phyloP scores from a whole-genome alignment of 2,329 filamentous ascomycete genomes.

The Alternaria consortialis region DNA sequence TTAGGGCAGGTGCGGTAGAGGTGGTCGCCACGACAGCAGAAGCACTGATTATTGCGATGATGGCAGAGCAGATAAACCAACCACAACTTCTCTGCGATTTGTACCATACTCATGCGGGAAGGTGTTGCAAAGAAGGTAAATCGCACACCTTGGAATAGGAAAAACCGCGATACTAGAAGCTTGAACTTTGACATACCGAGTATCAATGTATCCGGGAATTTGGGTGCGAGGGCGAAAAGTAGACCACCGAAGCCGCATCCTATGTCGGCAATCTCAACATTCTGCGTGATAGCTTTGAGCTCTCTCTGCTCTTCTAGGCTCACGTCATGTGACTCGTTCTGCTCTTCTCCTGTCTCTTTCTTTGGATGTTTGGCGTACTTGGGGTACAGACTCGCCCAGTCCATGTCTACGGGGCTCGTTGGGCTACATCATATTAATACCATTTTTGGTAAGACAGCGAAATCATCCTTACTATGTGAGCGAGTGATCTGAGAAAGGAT shows the following conservation, averaged over 20 bases:
- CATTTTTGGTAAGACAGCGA: neutral
- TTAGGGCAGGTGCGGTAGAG: too few species aligned
- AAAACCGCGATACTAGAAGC: too few species aligned
- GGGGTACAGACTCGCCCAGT: conserved; percentile 88
- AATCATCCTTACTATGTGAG: conserved; percentile 74
- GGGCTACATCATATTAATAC: conserved; percentile 66
- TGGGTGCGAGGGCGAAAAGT: conserved; percentile 82
- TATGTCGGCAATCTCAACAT: conserved; percentile 94
- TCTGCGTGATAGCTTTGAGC: conserved; percentile 61
- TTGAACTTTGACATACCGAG: conserved; percentile 66
- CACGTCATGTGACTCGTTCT: conserved; percentile 33
- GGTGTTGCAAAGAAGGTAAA: too few species aligned
- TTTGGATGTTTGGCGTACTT: conserved; percentile 61
- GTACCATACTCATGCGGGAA: too few species aligned
- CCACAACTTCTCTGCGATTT: too few species aligned
- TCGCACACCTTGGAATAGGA: too few species aligned
- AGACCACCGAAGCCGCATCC: conserved; percentile 96
- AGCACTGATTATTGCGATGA: too few species aligned
- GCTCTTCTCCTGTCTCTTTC: conserved; percentile 25
- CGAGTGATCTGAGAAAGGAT: conserved; percentile 95
- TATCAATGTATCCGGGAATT: conserved; percentile 82
- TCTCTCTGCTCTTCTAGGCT: conserved; percentile 22
- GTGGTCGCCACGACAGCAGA: too few species aligned
- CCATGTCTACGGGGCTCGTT: conserved; percentile 80
- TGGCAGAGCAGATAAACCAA: too few species aligned